Base-by-base conservation (phyloP, 768 basidiomycete genomes). In the Phanerochaete sordida region DNA sequence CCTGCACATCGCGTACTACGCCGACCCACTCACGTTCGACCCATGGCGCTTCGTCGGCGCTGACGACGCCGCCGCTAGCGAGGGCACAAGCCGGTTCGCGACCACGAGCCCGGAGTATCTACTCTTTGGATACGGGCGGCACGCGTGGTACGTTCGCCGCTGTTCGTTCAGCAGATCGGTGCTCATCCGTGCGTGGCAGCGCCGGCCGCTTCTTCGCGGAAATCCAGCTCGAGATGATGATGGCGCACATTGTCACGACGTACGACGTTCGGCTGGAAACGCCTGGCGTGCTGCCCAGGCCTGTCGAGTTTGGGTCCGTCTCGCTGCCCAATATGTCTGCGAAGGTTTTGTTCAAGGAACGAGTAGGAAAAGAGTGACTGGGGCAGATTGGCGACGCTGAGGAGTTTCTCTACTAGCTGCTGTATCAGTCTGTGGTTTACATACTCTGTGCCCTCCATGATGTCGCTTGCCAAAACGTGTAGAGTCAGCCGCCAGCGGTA, bases 41-140 rank as follows among this genome's bases (percentile, higher is more conserved):
- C 77, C 77, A 0, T 82, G 80, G 66, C 79, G 84, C 2, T 84
- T 82, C 63, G 3, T 15, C 21, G 54, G 24, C 31, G 37, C 15
- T 3, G 68, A 72, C 0, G 66, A 73, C 15, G 69, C 75, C 61
- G 62, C 70, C 43, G 70, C n/a, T n/a, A n/a, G 77, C 15, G 64
- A 58, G 35, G 64, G 72, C 56, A 39, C 33, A 27, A 7, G 48
- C 26, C 47, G 23, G 33, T 19, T 52, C 6, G 35, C 21, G 23
- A 43, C 8, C 11, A 19, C 31, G 27, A 24, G 33, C 30, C 50
- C 21, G 37, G 35, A 33, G 19, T 59, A 59, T 28, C 49, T 59
- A 7, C 27, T 26, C 3, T 59, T 59, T 24, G 58, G 58, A 28
- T 13, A 3, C 12, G 58, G 58, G n/a, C 35, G 31, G n/a, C 58